These are phyloP conservation scores for Colletotrichum sp. DNA, from an alignment of 2,329 filamentous ascomycete species.

Conservation along the genomic window DNA sequence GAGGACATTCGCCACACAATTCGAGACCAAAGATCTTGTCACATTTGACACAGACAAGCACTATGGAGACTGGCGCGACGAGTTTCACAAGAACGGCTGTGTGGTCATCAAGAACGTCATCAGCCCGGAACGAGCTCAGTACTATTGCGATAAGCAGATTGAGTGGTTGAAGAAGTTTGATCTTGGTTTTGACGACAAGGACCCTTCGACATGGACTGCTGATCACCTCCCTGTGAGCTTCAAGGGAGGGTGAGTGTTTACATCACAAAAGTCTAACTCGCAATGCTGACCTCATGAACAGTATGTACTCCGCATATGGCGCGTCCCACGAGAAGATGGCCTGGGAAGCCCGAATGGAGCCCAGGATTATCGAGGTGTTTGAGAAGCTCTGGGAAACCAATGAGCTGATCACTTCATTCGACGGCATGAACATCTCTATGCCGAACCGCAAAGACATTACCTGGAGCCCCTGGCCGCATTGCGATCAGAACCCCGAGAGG, in stretches of 20 bases:
- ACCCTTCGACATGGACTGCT: slow-evolving; percentile 43
- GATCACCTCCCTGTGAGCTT: slow-evolving; percentile 46
- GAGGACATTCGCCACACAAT: slow-evolving; percentile 22
- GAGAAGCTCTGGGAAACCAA: slow-evolving; percentile 43
- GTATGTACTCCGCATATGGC: slow-evolving; percentile 45
- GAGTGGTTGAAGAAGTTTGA: slow-evolving; percentile 47
- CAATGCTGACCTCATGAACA: neutral
- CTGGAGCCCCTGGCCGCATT: slow-evolving; percentile 49
- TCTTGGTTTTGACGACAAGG: slow-evolving; percentile 42
- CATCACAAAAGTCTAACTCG: neutral
- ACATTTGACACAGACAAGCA: slow-evolving; percentile 25
- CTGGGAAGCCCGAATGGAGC: slow-evolving; percentile 49
- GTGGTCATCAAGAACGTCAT: slow-evolving; percentile 45
- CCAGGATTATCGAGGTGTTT: slow-evolving; percentile 43
- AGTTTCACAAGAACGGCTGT: slow-evolving; percentile 45
- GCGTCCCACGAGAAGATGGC: slow-evolving; percentile 45
- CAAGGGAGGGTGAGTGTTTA: slow-evolving; percentile 35
- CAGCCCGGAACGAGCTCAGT: slow-evolving; percentile 37
- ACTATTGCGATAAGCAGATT: slow-evolving; percentile 43
- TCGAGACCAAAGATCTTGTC: slow-evolving; percentile 28
- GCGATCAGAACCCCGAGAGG: slow-evolving; percentile 44
- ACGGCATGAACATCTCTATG: slow-evolving; percentile 45
- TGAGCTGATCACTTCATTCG: slow-evolving; percentile 30
- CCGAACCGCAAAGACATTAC: slow-evolving; percentile 41
- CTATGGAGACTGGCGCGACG: slow-evolving; percentile 47